Evolutionary conservation across 768 basidiomycete genomes (phyloP).

Genomic region (Lactarius akahatsu): DNA sequence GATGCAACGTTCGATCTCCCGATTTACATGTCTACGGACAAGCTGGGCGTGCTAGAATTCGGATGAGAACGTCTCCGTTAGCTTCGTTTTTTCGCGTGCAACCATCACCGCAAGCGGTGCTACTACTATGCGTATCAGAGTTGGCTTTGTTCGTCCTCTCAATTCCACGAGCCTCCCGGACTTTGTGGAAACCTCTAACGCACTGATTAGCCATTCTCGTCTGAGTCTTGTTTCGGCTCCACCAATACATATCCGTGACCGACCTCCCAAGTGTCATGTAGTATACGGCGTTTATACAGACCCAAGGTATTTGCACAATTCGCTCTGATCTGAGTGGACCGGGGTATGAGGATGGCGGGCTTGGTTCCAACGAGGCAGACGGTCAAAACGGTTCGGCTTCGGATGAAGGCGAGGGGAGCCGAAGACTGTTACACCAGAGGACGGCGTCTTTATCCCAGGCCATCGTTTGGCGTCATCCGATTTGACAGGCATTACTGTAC

Average conservation of each 20-base stretch:
- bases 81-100: slow-evolving; percentile 47
- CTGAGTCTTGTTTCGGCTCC: too few species aligned
- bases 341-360: slow-evolving; percentile 71
- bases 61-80: slow-evolving; percentile 33
- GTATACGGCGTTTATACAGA: too few species aligned
- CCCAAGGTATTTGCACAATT: slow-evolving; percentile 53
- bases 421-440: neutral
- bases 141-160: too few species aligned
- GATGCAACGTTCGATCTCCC: slow-evolving; percentile 67
- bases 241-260: slow-evolving; percentile 10
- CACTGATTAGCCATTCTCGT: too few species aligned
- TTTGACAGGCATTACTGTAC: slow-evolving; percentile 16
- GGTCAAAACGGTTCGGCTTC: slow-evolving; percentile 42
- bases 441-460: neutral
- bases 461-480: slow-evolving; percentile 12
- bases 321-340: slow-evolving; percentile 57
- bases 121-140: too few species aligned
- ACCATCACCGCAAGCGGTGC: slow-evolving; percentile 47
- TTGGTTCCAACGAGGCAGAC: slow-evolving; percentile 55
- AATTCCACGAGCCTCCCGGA: too few species aligned
- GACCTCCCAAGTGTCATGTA: neutral
- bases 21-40: slow-evolving; percentile 72
- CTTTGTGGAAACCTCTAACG: too few species aligned
- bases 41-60: slow-evolving; percentile 51
- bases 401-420: slow-evolving; percentile 36